Percentiles rank a stretch among this genome's conserved stretches.
These are phyloP conservation scores for Rhodotorula sp. DNA, from an alignment of 1,284 basidiomycete genomes.

Conservation along the genomic window DNA sequence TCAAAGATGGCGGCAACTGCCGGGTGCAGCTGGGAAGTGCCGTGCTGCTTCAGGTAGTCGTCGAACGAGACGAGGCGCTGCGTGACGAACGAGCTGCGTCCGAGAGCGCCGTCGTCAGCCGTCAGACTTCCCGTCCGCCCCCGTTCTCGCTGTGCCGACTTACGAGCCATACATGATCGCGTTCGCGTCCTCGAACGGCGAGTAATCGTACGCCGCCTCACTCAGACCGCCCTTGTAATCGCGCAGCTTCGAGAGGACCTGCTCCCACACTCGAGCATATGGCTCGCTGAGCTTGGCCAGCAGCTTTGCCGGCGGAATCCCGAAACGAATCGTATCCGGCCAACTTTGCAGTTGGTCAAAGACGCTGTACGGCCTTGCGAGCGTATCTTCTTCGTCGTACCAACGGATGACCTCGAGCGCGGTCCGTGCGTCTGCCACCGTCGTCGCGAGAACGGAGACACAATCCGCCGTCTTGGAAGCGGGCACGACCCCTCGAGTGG, in stretches of 20 bases:
- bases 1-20: constrained; percentile 12
- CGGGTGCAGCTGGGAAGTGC: constrained; percentile 8
- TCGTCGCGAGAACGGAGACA: constrained; percentile 11
- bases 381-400: constrained; percentile 16
- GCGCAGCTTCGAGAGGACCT: constrained; percentile 3
- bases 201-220: constrained; percentile 9
- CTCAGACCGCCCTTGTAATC: background rate
- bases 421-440: constrained; percentile 2
- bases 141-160: background rate
- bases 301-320: constrained; percentile 1
- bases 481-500: constrained; percentile 15
- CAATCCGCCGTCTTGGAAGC: constrained; percentile 17
- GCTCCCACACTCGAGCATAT: constrained; percentile 1
- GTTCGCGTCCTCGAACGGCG: constrained; percentile 12
- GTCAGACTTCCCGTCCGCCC: background rate
- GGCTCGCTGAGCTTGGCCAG: background rate
- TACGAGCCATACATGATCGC: constrained; percentile 16
- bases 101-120: background rate
- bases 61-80: constrained; percentile 20
- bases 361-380: background rate
- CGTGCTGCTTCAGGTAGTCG: constrained; percentile 9
- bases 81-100: constrained; percentile 10
- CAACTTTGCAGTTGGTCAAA: background rate
- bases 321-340: background rate
- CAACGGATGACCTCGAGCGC: constrained; percentile 6